phyloP scores from a whole-genome alignment of 2,329 filamentous ascomycete genomes.

The Alternaria postmessia region DNA sequence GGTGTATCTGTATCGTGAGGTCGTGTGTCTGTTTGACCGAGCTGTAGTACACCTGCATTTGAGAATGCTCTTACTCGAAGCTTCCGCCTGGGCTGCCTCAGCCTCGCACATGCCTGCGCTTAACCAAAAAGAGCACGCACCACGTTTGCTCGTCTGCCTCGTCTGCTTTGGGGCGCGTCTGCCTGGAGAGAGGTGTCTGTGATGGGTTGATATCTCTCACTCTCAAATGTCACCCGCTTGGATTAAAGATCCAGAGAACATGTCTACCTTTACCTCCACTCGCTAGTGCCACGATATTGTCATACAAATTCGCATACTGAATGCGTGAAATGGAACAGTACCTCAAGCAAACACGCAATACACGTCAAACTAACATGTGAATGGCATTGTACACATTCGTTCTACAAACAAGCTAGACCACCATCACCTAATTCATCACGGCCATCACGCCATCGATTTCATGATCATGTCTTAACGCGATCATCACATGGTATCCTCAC shows the following conservation, averaged over 20 bases:
- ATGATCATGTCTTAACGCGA: constrained; percentile 1
- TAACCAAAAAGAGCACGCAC: constrained; percentile 6
- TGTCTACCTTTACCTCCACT: constrained; percentile 1
- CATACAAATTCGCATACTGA: background rate
- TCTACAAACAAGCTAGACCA: constrained; percentile 11
- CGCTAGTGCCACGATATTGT: background rate
- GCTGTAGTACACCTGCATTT: background rate
- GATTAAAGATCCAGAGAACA: background rate
- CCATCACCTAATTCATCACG: constrained; percentile 3
- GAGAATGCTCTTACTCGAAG: background rate
- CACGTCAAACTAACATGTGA: background rate
- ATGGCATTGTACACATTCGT: constrained; percentile 3
- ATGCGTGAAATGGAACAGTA: background rate
- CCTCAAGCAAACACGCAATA: background rate
- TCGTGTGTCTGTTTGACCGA: background rate
- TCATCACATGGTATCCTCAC: constrained; percentile 7
- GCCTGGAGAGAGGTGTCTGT: constrained; percentile 7
- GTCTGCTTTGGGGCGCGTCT: constrained; percentile 9
- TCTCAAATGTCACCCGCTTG: background rate
- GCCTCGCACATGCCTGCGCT: background rate
- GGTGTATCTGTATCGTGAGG: background rate
- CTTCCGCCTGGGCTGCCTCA: background rate
- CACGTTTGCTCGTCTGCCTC: constrained; percentile 5
- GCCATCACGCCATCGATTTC: constrained; percentile 13
- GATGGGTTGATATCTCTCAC: background rate